These are phyloP conservation scores for Neurospora tetrasperma DNA, from an alignment of 495 filamentous ascomycete species.

Conservation along the genomic window DNA sequence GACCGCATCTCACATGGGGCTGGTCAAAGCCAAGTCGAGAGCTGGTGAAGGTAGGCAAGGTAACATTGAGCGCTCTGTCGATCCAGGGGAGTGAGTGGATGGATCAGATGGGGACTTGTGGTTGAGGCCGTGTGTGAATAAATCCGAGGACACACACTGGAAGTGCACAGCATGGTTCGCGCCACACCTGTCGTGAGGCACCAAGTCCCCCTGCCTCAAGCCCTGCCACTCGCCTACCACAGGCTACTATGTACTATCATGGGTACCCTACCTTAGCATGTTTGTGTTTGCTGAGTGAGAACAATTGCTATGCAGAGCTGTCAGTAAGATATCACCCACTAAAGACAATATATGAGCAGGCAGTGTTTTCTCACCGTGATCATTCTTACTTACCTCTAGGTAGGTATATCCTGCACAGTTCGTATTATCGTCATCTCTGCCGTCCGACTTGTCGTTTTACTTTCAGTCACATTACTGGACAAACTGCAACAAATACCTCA, in stretches of 20 bases:
- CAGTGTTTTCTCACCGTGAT: background rate
- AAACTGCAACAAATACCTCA: background rate
- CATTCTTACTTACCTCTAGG: background rate
- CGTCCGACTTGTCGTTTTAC: background rate
- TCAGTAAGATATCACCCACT: background rate
- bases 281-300: background rate
- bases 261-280: background rate
- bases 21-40: background rate
- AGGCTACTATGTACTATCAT: background rate
- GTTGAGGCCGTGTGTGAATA: background rate
- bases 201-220: background rate
- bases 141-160: background rate
- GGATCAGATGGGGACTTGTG: background rate
- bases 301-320: background rate
- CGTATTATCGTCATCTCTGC: background rate
- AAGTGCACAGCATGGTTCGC: background rate
- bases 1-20: background rate
- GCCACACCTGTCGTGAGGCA: background rate
- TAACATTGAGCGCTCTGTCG: background rate
- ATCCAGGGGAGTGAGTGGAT: background rate
- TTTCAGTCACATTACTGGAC: background rate
- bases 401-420: background rate
- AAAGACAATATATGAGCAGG: background rate
- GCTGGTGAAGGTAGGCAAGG: background rate
- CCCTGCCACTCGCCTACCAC: background rate